These are phyloP conservation scores for Penicillium sp. DNA, from an alignment of 2,329 filamentous ascomycete genomes.

Conservation along the genomic window DNA sequence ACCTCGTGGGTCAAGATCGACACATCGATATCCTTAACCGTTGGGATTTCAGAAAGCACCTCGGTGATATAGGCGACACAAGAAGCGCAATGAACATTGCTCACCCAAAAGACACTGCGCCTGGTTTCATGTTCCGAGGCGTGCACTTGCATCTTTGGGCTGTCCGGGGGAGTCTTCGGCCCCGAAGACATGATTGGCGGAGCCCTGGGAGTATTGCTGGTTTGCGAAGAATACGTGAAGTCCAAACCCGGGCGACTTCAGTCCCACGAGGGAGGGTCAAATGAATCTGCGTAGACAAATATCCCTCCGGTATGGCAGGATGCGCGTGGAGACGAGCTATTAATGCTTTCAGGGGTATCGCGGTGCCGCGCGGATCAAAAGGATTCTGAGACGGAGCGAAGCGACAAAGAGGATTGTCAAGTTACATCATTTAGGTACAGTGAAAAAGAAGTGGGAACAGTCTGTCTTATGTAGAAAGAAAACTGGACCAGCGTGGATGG, in stretches of 20 bases:
- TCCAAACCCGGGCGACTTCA: no score
- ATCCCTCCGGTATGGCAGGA: background rate
- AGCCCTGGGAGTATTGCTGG: background rate
- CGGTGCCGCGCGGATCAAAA: no score
- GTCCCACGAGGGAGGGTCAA: no score
- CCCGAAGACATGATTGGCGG: constrained; percentile 16
- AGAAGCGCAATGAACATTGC: constrained; percentile 47
- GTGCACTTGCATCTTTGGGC: constrained; percentile 10
- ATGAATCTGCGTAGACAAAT: no score
- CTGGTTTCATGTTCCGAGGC: constrained; percentile 4
- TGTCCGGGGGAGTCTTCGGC: constrained; percentile 5
- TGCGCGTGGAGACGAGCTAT: no score
- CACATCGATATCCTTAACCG: constrained; percentile 37
- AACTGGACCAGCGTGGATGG: constrained; percentile 11
- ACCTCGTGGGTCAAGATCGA: constrained; percentile 44
- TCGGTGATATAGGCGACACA: constrained; percentile 44
- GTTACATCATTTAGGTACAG: no score
- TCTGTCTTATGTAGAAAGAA: constrained; percentile 3
- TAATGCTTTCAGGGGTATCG: no score
- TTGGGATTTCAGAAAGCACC: constrained; percentile 35
- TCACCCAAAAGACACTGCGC: constrained; percentile 39
- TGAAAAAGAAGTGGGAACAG: background rate
- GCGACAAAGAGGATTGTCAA: no score
- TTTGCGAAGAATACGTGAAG: no score
- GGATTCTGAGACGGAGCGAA: no score